These are phyloP conservation scores for Calonectria honghensis DNA, from an alignment of 2,329 filamentous ascomycete genomes.

Conservation along the genomic window DNA sequence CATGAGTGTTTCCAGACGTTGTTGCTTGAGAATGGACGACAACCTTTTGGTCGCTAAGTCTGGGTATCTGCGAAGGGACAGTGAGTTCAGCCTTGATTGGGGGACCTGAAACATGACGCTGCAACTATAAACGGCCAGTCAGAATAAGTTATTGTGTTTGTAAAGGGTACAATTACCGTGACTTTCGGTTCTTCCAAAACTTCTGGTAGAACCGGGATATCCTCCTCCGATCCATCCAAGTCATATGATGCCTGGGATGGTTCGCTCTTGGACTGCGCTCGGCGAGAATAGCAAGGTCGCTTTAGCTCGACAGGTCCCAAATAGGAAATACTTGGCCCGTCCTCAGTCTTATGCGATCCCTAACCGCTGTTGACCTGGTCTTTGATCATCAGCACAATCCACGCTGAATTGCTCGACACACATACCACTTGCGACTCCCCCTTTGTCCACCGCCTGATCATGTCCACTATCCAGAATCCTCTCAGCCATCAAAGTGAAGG, in stretches of 20 bases:
- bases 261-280: constrained; percentile 69
- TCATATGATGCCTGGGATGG: constrained; percentile 57
- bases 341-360: constrained; percentile 46
- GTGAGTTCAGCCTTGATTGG: constrained; percentile 37
- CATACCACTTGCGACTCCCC: constrained; percentile 44
- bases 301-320: constrained; percentile 53
- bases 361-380: constrained; percentile 47
- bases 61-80: constrained; percentile 53
- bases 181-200: constrained; percentile 38
- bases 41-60: constrained; percentile 42
- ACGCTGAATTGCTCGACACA: not conserved
- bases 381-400: constrained; percentile 42
- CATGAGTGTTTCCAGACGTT: not conserved
- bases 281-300: constrained; percentile 64
- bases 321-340: constrained; percentile 44
- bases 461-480: constrained; percentile 46
- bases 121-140: constrained; percentile 36
- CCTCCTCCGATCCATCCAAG: constrained; percentile 45
- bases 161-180: constrained; percentile 34
- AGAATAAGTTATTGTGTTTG: constrained; percentile 10
- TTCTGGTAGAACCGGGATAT: constrained; percentile 19
- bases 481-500: constrained; percentile 49
- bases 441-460: constrained; percentile 8
- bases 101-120: constrained; percentile 56
- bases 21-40: constrained; percentile 7